phyloP scores from a whole-genome alignment of 129 eudicot species.

The Lactuca saligna region DNA sequence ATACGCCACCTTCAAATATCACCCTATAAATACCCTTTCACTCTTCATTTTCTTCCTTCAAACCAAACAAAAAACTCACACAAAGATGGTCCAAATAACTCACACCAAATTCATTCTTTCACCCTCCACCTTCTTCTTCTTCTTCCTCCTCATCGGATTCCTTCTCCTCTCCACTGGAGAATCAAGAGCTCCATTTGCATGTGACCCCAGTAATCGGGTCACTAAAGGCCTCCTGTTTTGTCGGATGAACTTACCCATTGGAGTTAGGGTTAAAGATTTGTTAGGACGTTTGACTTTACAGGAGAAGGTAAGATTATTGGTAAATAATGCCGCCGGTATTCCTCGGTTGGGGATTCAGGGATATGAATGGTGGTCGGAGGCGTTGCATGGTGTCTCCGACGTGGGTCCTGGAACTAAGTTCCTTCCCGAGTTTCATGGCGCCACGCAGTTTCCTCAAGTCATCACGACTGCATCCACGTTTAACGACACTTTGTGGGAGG shows the following conservation, averaged over 20 bases:
- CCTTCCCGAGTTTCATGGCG: conserved; percentile 64
- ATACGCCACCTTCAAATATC: conserved; percentile 29
- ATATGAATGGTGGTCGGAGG: conserved; percentile 99
- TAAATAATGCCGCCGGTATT: conserved; percentile 74
- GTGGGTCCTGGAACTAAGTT: conserved; percentile 82
- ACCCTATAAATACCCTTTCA: conserved; percentile 38
- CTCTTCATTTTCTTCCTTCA: conserved; percentile 29
- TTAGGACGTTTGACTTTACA: conserved; percentile 66
- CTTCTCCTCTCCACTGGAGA: conserved; percentile 17
- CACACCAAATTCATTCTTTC: conserved; percentile 32
- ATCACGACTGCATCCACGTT: conserved; percentile 82
- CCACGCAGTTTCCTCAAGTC: conserved; percentile 93
- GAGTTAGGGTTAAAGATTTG: conserved; percentile 62
- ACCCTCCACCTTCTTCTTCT: conserved; percentile 23
- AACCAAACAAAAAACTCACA: conserved; percentile 31
- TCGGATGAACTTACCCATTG: conserved; percentile 43
- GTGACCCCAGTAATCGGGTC: conserved; percentile 55
- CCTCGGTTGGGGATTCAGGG: conserved; percentile 77
- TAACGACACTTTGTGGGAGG: conserved; percentile 85
- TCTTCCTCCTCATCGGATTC: conserved; percentile 19
- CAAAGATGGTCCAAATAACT: conserved; percentile 30
- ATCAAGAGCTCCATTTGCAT: conserved; percentile 78
- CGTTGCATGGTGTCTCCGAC: conserved; percentile 89
- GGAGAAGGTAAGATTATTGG: conserved; percentile 67
- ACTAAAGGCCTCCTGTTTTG: conserved; percentile 67